These are phyloP conservation scores for apple (Malus domestica) DNA, from an alignment of 306 rosid genomes.

Conservation along the genomic window ASM211411v1 NC_041803.1:21316501-21317000, in stretches of 20 bases:
- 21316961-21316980: background rate
- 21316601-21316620: background rate
- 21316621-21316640: background rate
- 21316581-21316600: background rate
- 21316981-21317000: background rate
- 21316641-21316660: background rate
- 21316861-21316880: background rate
- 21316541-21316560: background rate
- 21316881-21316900: background rate
- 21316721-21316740: background rate
- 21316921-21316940: background rate
- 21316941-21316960: background rate
- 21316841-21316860: background rate
- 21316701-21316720: background rate
- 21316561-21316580: background rate
- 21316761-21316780: background rate
- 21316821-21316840: background rate
- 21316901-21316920: background rate
- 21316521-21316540: background rate
- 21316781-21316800: background rate
- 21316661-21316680: background rate
- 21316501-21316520: background rate
- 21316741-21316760: background rate
- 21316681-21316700: background rate
- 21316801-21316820: background rate